Evolutionary conservation across 805 yeast genomes (phyloP).

Genomic region (Cyberlindnera xishuangbannaensis): DNA sequence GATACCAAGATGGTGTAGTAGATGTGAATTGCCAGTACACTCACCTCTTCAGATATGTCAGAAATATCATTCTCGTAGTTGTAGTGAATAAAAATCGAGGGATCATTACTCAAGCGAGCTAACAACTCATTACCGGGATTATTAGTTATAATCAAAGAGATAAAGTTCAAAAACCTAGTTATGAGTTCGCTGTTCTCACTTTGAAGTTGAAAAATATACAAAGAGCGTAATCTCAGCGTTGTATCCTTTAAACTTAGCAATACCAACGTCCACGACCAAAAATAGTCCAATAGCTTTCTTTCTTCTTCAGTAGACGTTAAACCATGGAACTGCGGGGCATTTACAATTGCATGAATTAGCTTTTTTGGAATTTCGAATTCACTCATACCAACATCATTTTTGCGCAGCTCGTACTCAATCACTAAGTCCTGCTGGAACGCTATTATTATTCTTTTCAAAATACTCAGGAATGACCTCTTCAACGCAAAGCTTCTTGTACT

Average conservation of each 20-base stretch:
- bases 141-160: constrained; percentile 48
- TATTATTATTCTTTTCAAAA: constrained; percentile 37
- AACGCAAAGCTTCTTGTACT: constrained; percentile 27
- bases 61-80: constrained; percentile 7
- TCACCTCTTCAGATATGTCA: constrained; percentile 24
- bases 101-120: constrained; percentile 14
- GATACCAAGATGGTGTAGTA: constrained; percentile 43
- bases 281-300: constrained; percentile 34
- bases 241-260: constrained; percentile 58
- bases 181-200: constrained; percentile 36
- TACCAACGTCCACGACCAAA: constrained; percentile 67
- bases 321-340: constrained; percentile 30
- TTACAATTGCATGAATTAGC: constrained; percentile 32
- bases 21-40: constrained; percentile 41
- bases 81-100: constrained; percentile 22
- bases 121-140: constrained; percentile 21
- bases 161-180: constrained; percentile 42
- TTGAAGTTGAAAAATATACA: constrained; percentile 54
- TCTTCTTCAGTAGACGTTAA: constrained; percentile 33
- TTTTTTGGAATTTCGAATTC: constrained; percentile 26
- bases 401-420: constrained; percentile 53
- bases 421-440: constrained; percentile 52
- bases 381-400: constrained; percentile 21
- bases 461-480: constrained; percentile 38
- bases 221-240: constrained; percentile 56